Conservation (phyloP, 768 basidiomycete species). For the Lentinula detonsa region DNA sequence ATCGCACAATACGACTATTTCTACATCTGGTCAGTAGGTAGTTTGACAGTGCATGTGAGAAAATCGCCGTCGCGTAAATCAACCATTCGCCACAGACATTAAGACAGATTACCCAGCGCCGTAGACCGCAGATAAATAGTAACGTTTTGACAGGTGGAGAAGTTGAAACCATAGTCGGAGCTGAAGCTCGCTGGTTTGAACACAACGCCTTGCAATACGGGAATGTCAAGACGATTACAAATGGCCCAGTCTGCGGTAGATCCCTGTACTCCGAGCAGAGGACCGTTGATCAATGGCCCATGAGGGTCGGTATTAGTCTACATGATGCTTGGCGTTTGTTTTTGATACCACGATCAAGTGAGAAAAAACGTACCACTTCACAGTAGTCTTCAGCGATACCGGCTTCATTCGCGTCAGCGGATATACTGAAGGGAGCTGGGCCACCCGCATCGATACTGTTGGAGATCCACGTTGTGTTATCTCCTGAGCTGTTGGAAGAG, state of each 20-base stretch:
- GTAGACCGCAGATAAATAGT: not conserved
- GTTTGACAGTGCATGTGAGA: too few species aligned
- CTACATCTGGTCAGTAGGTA: too few species aligned
- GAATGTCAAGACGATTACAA: not conserved
- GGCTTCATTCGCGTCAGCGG: not conserved
- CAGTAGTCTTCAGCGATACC: not conserved
- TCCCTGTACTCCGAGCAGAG: not conserved
- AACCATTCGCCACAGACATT: too few species aligned
- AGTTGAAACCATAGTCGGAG: not conserved
- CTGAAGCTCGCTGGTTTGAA: not conserved
- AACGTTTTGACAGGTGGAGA: not conserved
- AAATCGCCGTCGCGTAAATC: too few species aligned
- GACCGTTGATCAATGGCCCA: not conserved
- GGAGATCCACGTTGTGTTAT: not conserved
- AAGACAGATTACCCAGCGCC: not conserved
- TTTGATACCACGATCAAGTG: too few species aligned
- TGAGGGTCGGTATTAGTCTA: not conserved
- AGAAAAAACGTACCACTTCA: not conserved
- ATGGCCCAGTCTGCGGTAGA: not conserved
- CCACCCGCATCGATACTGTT: not conserved
- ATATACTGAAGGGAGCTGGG: not conserved
- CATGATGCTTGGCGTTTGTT: not conserved
- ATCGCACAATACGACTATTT: too few species aligned
- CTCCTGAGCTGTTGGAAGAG: not conserved
- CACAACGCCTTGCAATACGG: not conserved